Conservation (phyloP, 2,329 filamentous ascomycete genomes). For the Bipolaris zeicola region DNA sequence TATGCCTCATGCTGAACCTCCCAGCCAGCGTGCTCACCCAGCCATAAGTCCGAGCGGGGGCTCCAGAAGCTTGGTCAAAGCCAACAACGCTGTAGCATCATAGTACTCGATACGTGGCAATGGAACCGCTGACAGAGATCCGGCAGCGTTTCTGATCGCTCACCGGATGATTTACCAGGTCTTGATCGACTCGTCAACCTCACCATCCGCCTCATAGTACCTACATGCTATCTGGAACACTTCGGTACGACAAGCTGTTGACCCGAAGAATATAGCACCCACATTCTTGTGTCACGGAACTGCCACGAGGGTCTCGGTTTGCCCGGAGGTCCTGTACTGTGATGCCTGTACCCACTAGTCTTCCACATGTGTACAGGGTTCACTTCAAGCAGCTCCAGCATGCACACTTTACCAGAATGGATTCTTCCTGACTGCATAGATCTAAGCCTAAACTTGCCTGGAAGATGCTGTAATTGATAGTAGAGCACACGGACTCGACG, state of each 20-base stretch:
- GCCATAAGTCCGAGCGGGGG: conserved; percentile 31
- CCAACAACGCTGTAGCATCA: conserved; percentile 25
- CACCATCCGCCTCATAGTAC: conserved; percentile 11
- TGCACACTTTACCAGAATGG: conserved; percentile 27
- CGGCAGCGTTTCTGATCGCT: conserved; percentile 4
- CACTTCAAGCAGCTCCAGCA: conserved; percentile 19
- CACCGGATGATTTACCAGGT: conserved; percentile 10
- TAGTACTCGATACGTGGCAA: conserved; percentile 5
- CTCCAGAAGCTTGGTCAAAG: conserved; percentile 26
- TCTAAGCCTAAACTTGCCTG: conserved; percentile 28
- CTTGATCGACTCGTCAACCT: conserved; percentile 24
- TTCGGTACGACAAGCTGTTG: conserved; percentile 6
- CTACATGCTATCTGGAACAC: conserved; percentile 1
- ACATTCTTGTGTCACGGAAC: conserved; percentile 2
- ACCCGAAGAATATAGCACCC: conserved; percentile 4
- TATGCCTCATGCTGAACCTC: conserved; percentile 30
- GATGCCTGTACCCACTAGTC: conserved; percentile 5
- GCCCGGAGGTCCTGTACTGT: neutral
- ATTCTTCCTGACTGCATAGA: conserved; percentile 29
- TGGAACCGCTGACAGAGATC: conserved; percentile 18
- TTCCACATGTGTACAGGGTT: conserved; percentile 12
- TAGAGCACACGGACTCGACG: conserved; percentile 36
- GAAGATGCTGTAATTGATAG: conserved; percentile 45
- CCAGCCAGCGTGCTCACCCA: conserved; percentile 29
- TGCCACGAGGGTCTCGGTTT: conserved; percentile 15